A percentile compares a stretch with the other conserved stretches of the same genome.
These are phyloP conservation scores for Pistacia atlantica DNA, from an alignment of 345 rosid genomes.

Conservation along the genomic window DNA sequence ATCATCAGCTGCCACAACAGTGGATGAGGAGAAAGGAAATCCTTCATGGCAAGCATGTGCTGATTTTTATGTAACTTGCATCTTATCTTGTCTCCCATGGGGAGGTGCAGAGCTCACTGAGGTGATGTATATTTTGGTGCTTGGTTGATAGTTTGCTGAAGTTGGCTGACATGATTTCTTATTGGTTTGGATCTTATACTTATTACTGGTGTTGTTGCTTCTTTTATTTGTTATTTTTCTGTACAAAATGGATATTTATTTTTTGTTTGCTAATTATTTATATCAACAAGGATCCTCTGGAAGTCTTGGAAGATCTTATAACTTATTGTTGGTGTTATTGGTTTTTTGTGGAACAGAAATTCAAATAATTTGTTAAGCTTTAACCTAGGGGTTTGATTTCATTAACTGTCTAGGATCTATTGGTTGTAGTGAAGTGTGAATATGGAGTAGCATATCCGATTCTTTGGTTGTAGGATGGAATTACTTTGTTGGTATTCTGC, in stretches of 20 bases:
- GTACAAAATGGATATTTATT: neutral
- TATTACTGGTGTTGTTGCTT: neutral
- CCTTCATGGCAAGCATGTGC: constrained; percentile 97
- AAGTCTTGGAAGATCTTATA: neutral
- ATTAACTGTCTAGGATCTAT: neutral
- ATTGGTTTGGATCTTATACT: constrained; percentile 6
- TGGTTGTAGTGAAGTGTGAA: neutral
- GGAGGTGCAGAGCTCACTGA: constrained; percentile 95
- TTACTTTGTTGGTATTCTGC: neutral
- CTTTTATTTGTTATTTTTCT: neutral
- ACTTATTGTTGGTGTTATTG: neutral
- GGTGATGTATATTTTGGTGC: constrained; percentile 45
- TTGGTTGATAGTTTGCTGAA: constrained; percentile 15
- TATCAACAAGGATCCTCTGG: too few species aligned
- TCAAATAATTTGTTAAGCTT: neutral
- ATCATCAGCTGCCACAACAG: constrained; percentile 93
- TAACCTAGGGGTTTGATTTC: neutral
- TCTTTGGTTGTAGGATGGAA: neutral
- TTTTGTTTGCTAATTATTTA: neutral
- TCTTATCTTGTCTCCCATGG: constrained; percentile 97
- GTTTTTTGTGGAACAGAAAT: neutral
- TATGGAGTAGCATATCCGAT: neutral
- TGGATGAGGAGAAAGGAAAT: constrained; percentile 98
- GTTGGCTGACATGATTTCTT: constrained; percentile 11
- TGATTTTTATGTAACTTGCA: constrained; percentile 88